Evolutionary conservation across 306 rosid species (phyloP).

Genomic region (Gastrolobium bilobum): DNA sequence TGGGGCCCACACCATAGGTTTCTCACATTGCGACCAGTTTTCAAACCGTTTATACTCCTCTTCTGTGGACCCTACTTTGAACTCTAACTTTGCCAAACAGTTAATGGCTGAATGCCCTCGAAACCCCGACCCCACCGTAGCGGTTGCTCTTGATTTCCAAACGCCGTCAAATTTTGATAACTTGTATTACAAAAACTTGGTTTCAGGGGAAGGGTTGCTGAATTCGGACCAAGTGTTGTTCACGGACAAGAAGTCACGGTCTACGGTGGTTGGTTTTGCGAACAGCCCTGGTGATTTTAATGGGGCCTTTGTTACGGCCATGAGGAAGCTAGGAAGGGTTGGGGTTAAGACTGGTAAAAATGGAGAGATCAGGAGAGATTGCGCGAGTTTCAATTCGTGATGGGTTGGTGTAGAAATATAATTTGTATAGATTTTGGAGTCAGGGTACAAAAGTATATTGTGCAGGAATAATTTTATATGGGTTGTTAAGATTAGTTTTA

Average conservation of each 20-base stretch:
- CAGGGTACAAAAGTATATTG: background rate
- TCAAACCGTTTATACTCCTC: slow-evolving; percentile 65
- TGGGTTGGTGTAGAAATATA: background rate
- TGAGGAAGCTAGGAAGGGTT: slow-evolving; percentile 82
- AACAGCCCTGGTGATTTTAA: slow-evolving; percentile 57
- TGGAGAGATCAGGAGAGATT: slow-evolving; percentile 74
- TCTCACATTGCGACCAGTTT: slow-evolving; percentile 76
- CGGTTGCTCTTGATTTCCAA: slow-evolving; percentile 58
- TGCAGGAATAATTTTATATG: background rate
- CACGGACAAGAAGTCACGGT: slow-evolving; percentile 49
- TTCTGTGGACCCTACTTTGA: slow-evolving; percentile 67
- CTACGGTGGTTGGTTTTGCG: slow-evolving; percentile 66
- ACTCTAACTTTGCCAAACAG: slow-evolving; percentile 57
- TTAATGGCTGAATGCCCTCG: slow-evolving; percentile 58
- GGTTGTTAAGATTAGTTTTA: too few relatives aligned
- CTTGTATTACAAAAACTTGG: slow-evolving; percentile 62
- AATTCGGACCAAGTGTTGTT: slow-evolving; percentile 73
- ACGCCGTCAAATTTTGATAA: slow-evolving; percentile 69
- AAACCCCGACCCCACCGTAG: slow-evolving; percentile 53
- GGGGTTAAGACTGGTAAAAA: slow-evolving; percentile 73
- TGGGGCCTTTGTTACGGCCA: slow-evolving; percentile 68
- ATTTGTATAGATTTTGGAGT: background rate
- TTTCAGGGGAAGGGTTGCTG: slow-evolving; percentile 64
- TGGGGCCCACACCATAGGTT: slow-evolving; percentile 85
- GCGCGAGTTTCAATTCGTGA: slow-evolving; percentile 66